Percentiles rank a stretch among this genome's conserved stretches.
Evolutionary conservation across 371 early-diverging fungal genomes (phyloP).

Genomic region (Batkoa obscura): DNA sequence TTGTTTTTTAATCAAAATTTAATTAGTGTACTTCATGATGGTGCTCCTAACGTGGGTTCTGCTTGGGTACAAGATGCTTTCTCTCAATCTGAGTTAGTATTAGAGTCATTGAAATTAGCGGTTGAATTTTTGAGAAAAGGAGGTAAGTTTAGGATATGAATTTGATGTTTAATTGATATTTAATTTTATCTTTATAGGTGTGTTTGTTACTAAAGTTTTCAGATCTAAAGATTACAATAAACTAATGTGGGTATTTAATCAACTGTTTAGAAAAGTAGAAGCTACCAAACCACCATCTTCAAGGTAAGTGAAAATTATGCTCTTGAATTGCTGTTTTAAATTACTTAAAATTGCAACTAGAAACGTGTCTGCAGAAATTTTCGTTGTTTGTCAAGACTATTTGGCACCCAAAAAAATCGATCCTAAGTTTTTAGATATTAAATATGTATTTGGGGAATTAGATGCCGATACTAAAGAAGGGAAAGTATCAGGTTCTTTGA

Average conservation of each 20-base stretch:
- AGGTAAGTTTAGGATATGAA: constrained; percentile 23
- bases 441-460: constrained; percentile 84
- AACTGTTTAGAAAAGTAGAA: constrained; percentile 93
- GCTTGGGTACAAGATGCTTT: constrained; percentile 98
- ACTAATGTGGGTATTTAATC: constrained; percentile 94
- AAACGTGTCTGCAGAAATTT: constrained; percentile 99
- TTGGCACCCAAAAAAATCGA: constrained; percentile 92
- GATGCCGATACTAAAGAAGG: constrained; percentile 28
- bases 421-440: constrained; percentile 84
- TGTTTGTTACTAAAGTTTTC: constrained; percentile 99
- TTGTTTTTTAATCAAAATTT: neutral
- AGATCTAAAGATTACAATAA: constrained; percentile 98
- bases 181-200: too few species aligned
- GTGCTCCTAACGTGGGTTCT: constrained; percentile 99
- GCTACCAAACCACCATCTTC: constrained; percentile 99
- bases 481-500: constrained; percentile 17
- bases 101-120: constrained; percentile 90
- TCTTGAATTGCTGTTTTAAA: too few species aligned
- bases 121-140: constrained; percentile 86
- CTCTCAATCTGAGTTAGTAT: constrained; percentile 92
- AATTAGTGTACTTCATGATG: constrained; percentile 91
- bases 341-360: constrained; percentile 2
- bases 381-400: constrained; percentile 93
- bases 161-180: too few species aligned
- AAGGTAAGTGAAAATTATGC: constrained; percentile 19